phyloP scores from a whole-genome alignment of 139 green algal genomes.

The Monoraphidium neglectum region DNA sequence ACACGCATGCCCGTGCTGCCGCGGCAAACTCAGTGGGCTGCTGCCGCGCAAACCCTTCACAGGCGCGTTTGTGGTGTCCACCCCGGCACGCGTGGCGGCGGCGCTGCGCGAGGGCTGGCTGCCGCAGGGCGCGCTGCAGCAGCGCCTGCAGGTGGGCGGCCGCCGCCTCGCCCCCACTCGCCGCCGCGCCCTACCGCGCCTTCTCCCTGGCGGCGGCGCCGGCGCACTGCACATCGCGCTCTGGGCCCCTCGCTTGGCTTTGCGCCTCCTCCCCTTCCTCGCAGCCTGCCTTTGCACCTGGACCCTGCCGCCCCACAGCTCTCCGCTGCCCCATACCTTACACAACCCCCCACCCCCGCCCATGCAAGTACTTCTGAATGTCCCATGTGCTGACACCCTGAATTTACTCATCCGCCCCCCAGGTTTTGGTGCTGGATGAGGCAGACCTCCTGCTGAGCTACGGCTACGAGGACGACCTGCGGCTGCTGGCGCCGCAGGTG shows the following conservation, averaged over 20 bases:
- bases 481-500: slow-evolving; percentile 52
- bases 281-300: too few species aligned
- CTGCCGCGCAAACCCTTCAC: too few species aligned
- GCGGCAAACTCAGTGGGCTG: too few species aligned
- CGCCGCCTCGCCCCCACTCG: too few species aligned
- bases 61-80: slow-evolving; percentile 26
- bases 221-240: too few species aligned
- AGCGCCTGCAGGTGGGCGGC: slow-evolving; percentile 61
- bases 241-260: too few species aligned
- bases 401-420: slow-evolving; percentile 28
- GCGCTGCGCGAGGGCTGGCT: slow-evolving; percentile 64
- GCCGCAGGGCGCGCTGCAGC: slow-evolving; percentile 36
- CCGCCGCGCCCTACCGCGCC: too few species aligned
- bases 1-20: too few species aligned
- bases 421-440: slow-evolving; percentile 92
- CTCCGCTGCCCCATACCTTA: background rate
- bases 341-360: background rate
- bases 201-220: too few species aligned
- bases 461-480: slow-evolving; percentile 88
- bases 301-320: too few species aligned
- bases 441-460: slow-evolving; percentile 95
- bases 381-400: slow-evolving; percentile 17
- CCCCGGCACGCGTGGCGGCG: slow-evolving; percentile 37
- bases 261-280: too few species aligned
- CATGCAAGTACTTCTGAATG: slow-evolving; percentile 1